Conservation (phyloP, 768 basidiomycete species). For the Boletus vinaceobasis region DNA sequence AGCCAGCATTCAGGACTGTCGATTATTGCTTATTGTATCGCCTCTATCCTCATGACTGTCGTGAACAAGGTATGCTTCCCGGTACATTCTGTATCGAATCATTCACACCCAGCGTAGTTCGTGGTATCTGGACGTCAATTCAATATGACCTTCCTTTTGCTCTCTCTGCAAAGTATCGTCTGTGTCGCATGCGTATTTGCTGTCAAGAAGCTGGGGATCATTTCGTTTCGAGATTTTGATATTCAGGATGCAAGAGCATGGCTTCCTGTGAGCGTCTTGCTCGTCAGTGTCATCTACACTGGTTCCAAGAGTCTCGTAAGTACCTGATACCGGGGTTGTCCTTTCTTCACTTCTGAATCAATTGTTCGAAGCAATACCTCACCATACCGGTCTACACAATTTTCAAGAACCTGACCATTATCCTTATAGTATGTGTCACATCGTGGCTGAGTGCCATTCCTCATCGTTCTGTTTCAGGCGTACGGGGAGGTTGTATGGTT, state of each 20-base stretch:
- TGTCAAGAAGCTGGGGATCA: constrained; percentile 73
- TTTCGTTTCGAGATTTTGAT: constrained; percentile 84
- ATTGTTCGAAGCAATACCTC: constrained; percentile 75
- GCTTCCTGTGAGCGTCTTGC: constrained; percentile 91
- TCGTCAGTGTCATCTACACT: constrained; percentile 95
- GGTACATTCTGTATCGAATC: neutral
- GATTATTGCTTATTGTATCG: constrained; percentile 84
- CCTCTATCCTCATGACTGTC: constrained; percentile 95
- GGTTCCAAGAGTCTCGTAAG: constrained; percentile 94
- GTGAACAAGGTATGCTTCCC: constrained; percentile 77
- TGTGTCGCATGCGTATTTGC: constrained; percentile 73
- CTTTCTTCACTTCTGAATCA: neutral
- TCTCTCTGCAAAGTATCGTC: constrained; percentile 87
- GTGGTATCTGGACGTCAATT: constrained; percentile 92
- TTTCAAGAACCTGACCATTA: constrained; percentile 99
- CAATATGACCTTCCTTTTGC: constrained; percentile 94
- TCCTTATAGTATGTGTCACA: constrained; percentile 73
- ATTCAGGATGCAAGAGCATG: constrained; percentile 81
- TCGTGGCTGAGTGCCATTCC: neutral
- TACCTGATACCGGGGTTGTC: constrained; percentile 6
- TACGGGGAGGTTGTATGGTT: constrained; percentile 99
- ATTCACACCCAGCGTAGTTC: constrained; percentile 49
- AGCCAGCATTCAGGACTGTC: constrained; percentile 59
- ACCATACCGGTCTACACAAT: constrained; percentile 98
- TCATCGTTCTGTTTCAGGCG: constrained; percentile 49